A percentile compares a stretch with the other conserved stretches of the same genome.
phyloP scores from a whole-genome alignment of 306 rosid species.

The Corylus americana region DNA sequence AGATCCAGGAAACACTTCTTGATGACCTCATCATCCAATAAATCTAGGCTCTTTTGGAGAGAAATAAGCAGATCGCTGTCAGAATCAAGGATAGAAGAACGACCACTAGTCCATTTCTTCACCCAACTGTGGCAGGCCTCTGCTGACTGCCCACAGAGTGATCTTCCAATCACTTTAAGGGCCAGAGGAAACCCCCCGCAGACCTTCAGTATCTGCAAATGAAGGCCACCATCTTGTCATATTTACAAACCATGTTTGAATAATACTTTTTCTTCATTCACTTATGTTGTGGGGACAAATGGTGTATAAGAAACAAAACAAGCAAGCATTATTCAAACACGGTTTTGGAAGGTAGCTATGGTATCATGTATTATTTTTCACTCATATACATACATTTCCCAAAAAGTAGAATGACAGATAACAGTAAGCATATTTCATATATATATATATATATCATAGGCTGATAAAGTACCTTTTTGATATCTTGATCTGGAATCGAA shows the following conservation, averaged over 20 bases:
- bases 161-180: slow-evolving; percentile 42
- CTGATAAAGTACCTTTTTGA: slow-evolving; percentile 41
- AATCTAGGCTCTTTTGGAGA: slow-evolving; percentile 52
- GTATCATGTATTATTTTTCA: not conserved
- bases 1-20: slow-evolving; percentile 63
- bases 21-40: slow-evolving; percentile 19
- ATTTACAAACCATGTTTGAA: too few species aligned
- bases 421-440: not conserved
- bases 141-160: slow-evolving; percentile 29
- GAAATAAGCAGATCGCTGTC: slow-evolving; percentile 26
- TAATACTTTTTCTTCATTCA: too few species aligned
- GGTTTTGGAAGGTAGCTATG: not conserved
- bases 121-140: slow-evolving; percentile 39
- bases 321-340: not conserved
- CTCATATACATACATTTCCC: not conserved
- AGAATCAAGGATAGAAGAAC: slow-evolving; percentile 34
- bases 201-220: slow-evolving; percentile 52
- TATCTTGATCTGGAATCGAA: slow-evolving; percentile 28
- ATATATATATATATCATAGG: not conserved
- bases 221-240: not conserved
- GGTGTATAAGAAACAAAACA: not conserved
- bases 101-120: slow-evolving; percentile 28
- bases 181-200: slow-evolving; percentile 61
- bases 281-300: not conserved
- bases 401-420: not conserved